Base-by-base conservation (phyloP, 106 monocot genomes). In the Amphibolis antarctica region DNA sequence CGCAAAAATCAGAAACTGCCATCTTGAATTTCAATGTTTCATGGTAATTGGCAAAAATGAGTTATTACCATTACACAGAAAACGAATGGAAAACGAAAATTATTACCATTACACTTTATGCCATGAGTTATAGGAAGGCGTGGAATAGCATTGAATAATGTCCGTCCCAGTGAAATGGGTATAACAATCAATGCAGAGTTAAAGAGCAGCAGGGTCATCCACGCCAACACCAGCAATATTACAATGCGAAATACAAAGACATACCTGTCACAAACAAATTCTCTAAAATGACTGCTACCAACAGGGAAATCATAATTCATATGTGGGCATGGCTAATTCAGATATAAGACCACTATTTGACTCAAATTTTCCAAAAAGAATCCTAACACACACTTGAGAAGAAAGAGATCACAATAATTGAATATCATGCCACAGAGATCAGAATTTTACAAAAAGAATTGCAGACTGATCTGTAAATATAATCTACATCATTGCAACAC, bases 31-130 rank as follows among this genome's bases (percentile, higher is more conserved):
- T 1, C 13, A 27, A 57, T 13, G 36, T 36, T 36, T 36, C 2
- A 36, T 36, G 7, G 36, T 36, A 36, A 4, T 36, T 36, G 7
- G 1, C 13, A 28, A 6, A 26, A 57, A 21, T 2, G 42, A 61
- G 20, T 43, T 11, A 5, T 43, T 1, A 23, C 10, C 26, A 28
- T 0, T 13, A n/a, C 56, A 57, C 2, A 28, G 25, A 23, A 29
- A 57, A 57, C 26, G 6, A n/a, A 19, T 23, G 26, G 14, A 5
- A 26, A 27, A 6, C 28, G 10, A 43, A 61, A 9, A 0, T 25
- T 59, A 44, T 79, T 88, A 93, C 93, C 93, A 59, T 96, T 96
- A 67, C 96, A 96, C 74, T 90, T 96, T 69, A 89, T 86, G 66
- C 96, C 96, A 78, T 96, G 96, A 21, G 90, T 86, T 42, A 90